These are phyloP conservation scores for Beta lomatogona DNA, from an alignment of 179 eudicot genomes.

Conservation along the genomic window DNA sequence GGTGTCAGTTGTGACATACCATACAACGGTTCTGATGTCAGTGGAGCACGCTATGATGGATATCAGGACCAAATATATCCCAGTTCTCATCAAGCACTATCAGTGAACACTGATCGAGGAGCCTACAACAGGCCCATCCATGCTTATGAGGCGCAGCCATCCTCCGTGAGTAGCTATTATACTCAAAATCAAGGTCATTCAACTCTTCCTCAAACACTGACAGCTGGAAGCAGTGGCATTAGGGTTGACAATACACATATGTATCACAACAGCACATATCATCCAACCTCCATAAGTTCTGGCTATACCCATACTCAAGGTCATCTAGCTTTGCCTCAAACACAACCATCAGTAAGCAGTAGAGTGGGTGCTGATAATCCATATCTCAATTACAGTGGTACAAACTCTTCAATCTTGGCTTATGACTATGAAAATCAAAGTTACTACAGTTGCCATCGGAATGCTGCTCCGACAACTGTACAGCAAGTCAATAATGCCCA, in stretches of 20 bases:
- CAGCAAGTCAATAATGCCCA: too few species aligned
- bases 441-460: too few species aligned
- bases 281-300: not conserved
- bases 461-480: too few species aligned
- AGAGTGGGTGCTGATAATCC: slow-evolving; percentile 11
- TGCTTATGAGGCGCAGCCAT: not conserved
- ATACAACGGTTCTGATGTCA: slow-evolving; percentile 10
- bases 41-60: slow-evolving; percentile 12
- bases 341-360: slow-evolving; percentile 7
- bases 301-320: slow-evolving; percentile 17
- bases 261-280: not conserved
- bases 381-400: not conserved
- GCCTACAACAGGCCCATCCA: not conserved
- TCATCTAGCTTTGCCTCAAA: slow-evolving; percentile 16
- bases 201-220: slow-evolving; percentile 3
- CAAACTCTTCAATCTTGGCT: slow-evolving; percentile 13
- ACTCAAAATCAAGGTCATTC: slow-evolving; percentile 18
- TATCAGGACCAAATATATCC: slow-evolving; percentile 9
- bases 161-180: slow-evolving; percentile 17
- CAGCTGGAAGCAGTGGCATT: slow-evolving; percentile 10
- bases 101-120: slow-evolving; percentile 6
- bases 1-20: slow-evolving; percentile 1
- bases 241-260: slow-evolving; percentile 8
- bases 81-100: slow-evolving; percentile 7
- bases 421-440: not conserved